These are phyloP conservation scores for Podila verticillata DNA, from an alignment of 192 early-diverging fungal species.

Conservation along the genomic window DNA sequence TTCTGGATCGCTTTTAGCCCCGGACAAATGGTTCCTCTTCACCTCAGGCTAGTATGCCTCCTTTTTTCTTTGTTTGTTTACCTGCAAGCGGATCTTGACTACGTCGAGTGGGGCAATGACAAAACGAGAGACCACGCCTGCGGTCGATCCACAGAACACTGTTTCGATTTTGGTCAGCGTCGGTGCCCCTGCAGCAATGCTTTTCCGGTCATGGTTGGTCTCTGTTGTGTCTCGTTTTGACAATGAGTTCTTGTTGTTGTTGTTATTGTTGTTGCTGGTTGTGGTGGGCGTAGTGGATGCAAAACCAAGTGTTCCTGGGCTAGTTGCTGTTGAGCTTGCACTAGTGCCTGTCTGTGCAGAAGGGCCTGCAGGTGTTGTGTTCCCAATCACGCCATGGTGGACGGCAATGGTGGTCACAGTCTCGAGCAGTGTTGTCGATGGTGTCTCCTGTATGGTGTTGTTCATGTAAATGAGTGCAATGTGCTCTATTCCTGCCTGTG, in stretches of 20 bases:
- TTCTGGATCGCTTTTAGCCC: too few relatives aligned
- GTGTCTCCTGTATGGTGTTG: background rate
- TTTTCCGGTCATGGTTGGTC: slow-evolving; percentile 12
- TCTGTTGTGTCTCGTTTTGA: background rate
- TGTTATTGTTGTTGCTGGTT: background rate
- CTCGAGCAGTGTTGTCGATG: background rate
- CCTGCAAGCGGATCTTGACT: slow-evolving; percentile 87
- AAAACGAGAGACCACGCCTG: slow-evolving; percentile 70
- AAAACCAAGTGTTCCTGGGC: background rate
- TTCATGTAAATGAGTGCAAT: background rate
- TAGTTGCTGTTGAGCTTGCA: background rate
- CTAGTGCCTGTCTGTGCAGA: background rate
- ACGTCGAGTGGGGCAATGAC: slow-evolving; percentile 94
- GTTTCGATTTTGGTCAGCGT: slow-evolving; percentile 34
- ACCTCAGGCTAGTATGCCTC: background rate
- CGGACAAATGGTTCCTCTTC: background rate
- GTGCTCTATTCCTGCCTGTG: too few relatives aligned
- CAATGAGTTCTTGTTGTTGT: background rate
- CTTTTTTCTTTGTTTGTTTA: slow-evolving; percentile 20
- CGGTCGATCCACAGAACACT: slow-evolving; percentile 41
- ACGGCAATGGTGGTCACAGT: background rate
- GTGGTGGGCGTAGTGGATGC: background rate
- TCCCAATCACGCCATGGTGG: background rate
- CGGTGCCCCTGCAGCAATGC: slow-evolving; percentile 19
- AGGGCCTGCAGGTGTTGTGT: background rate